Evolutionary conservation across 2,329 filamentous ascomycete species (phyloP).

Genomic region (Curvularia lunata): DNA sequence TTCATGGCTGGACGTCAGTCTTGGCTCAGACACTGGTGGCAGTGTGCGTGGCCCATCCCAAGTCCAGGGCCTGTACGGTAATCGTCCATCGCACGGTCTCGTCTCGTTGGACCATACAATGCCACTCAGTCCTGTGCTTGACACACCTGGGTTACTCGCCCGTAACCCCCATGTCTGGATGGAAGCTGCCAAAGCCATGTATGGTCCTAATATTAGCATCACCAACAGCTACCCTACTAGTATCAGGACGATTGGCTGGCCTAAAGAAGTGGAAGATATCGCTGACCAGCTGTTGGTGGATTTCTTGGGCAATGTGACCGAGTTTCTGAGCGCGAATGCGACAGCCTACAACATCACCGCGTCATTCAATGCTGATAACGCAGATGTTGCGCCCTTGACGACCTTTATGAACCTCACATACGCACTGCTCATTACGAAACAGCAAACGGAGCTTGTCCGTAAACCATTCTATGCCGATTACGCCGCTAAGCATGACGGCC

Average conservation of each 20-base stretch:
- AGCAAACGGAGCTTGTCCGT: slow-evolving; percentile 55
- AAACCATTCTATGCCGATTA: slow-evolving; percentile 60
- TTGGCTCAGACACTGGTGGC: slow-evolving; percentile 60
- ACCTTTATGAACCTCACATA: slow-evolving; percentile 55
- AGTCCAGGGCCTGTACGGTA: slow-evolving; percentile 59
- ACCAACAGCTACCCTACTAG: slow-evolving; percentile 51
- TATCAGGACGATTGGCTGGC: slow-evolving; percentile 54
- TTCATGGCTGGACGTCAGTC: slow-evolving; percentile 57
- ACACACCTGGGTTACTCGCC: slow-evolving; percentile 56
- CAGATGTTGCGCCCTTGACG: slow-evolving; percentile 40
- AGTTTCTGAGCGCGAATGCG: slow-evolving; percentile 51
- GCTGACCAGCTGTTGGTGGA: slow-evolving; percentile 50
- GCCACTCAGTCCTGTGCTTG: slow-evolving; percentile 56
- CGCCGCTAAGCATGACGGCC: slow-evolving; percentile 54
- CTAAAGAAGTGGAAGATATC: slow-evolving; percentile 38
- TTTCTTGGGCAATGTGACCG: slow-evolving; percentile 53
- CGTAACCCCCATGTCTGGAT: slow-evolving; percentile 55
- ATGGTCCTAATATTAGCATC: slow-evolving; percentile 54
- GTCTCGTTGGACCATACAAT: slow-evolving; percentile 58
- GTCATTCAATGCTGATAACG: slow-evolving; percentile 46
- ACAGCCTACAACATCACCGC: slow-evolving; percentile 47
- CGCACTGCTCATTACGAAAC: slow-evolving; percentile 55
- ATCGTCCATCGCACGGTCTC: slow-evolving; percentile 57
- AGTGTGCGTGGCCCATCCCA: slow-evolving; percentile 57
- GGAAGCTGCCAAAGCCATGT: slow-evolving; percentile 54